These are phyloP conservation scores for Phytophthora cactorum DNA, from an alignment of 352 stramenopile species.

Conservation along the genomic window DNA sequence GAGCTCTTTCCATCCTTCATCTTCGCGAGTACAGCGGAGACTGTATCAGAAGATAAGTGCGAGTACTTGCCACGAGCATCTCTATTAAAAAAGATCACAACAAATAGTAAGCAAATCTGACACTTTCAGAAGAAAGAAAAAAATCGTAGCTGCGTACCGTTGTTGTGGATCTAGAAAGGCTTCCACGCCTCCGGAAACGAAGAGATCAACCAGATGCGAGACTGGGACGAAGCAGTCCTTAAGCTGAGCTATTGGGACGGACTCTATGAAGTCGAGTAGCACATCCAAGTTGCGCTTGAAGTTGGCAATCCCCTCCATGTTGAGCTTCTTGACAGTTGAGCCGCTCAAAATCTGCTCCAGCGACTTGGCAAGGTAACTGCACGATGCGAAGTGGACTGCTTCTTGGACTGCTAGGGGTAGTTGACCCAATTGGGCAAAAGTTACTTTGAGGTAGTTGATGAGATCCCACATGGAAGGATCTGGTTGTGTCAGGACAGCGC, in stretches of 20 bases:
- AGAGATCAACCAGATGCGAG: conserved; percentile 69
- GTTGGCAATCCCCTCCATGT: conserved; percentile 71
- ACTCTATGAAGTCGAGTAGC: conserved; percentile 67
- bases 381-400: conserved; percentile 79
- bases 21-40: conserved; percentile 74
- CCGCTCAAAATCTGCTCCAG: conserved; percentile 75
- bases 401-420: conserved; percentile 66
- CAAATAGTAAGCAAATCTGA: neutral
- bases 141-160: conserved; percentile 32
- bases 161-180: conserved; percentile 71
- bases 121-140: neutral
- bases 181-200: conserved; percentile 65
- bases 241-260: conserved; percentile 63
- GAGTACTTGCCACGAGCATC: conserved; percentile 67
- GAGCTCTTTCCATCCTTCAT: conserved; percentile 68
- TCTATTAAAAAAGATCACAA: conserved; percentile 25
- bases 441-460: conserved; percentile 87
- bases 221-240: conserved; percentile 72
- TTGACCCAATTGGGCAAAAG: conserved; percentile 67
- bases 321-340: conserved; percentile 68
- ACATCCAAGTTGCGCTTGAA: conserved; percentile 84
- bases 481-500: conserved; percentile 59
- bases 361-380: conserved; percentile 79
- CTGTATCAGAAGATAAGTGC: conserved; percentile 68
- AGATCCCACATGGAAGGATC: conserved; percentile 85